phyloP scores from a whole-genome alignment of 805 yeast genomes.

The Ascoidea tarda region DNA sequence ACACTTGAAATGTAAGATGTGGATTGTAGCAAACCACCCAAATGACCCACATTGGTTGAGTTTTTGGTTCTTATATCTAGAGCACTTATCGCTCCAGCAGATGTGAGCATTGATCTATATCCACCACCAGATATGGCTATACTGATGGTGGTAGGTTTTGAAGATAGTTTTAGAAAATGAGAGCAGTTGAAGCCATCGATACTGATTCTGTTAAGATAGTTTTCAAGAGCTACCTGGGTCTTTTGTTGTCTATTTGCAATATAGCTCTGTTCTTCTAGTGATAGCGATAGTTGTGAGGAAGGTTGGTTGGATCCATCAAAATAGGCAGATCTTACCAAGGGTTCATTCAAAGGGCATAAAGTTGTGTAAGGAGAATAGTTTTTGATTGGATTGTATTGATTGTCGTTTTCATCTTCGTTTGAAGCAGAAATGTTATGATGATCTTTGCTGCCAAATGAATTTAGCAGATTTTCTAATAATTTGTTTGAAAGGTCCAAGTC shows the following conservation, averaged over 20 bases:
- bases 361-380: neutral
- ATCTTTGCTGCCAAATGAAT: too few relatives aligned
- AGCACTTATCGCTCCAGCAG: slow-evolving; percentile 41
- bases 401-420: too few relatives aligned
- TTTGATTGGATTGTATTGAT: too few relatives aligned
- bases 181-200: too few relatives aligned
- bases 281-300: too few relatives aligned
- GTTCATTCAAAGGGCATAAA: neutral
- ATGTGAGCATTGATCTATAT: slow-evolving; percentile 43
- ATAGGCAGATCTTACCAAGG: too few relatives aligned
- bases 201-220: neutral
- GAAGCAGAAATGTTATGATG: too few relatives aligned
- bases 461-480: too few relatives aligned
- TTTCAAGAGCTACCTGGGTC: neutral
- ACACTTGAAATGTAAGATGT: slow-evolving; percentile 46
- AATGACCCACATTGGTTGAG: slow-evolving; percentile 16
- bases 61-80: slow-evolving; percentile 30
- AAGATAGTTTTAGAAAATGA: neutral
- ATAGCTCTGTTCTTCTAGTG: neutral
- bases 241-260: neutral
- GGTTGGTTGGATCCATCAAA: too few relatives aligned
- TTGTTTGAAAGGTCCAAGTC: too few relatives aligned
- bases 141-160: slow-evolving; percentile 18
- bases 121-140: slow-evolving; percentile 38
- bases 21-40: slow-evolving; percentile 41